These are phyloP conservation scores for Trichoderma breve DNA, from an alignment of 2,329 filamentous ascomycete species.

Conservation along the genomic window DNA sequence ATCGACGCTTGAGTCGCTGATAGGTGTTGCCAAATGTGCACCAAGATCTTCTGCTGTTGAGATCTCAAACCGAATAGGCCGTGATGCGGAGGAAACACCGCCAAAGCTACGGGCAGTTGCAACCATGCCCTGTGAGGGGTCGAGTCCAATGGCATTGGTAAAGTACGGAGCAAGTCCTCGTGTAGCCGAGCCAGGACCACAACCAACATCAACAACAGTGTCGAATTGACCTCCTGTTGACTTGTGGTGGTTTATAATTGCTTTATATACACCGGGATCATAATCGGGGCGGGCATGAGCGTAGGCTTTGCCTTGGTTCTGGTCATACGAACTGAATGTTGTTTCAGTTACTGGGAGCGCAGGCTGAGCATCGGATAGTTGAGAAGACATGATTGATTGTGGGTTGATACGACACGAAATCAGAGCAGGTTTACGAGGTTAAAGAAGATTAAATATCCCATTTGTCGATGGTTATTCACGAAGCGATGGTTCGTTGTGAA, in stretches of 20 bases:
- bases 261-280: conserved; percentile 23
- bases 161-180: neutral
- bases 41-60: neutral
- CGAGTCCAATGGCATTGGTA: neutral
- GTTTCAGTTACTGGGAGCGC: conserved; percentile 21
- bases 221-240: conserved; percentile 43
- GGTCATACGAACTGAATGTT: conserved; percentile 46
- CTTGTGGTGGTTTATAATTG: conserved; percentile 46
- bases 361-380: neutral
- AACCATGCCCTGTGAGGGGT: neutral
- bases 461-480: neutral
- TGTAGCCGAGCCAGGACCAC: conserved; percentile 54
- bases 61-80: neutral
- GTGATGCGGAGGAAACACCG: neutral
- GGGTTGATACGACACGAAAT: neutral
- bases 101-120: neutral
- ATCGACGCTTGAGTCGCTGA: neutral
- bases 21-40: neutral
- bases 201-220: conserved; percentile 53
- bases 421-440: neutral
- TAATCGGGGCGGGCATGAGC: conserved; percentile 44
- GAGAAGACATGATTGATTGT: neutral
- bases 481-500: neutral
- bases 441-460: neutral
- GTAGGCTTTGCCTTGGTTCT: conserved; percentile 44